Conservation (phyloP, 1,284 basidiomycete species). For the Trametes polyzona region DNA sequence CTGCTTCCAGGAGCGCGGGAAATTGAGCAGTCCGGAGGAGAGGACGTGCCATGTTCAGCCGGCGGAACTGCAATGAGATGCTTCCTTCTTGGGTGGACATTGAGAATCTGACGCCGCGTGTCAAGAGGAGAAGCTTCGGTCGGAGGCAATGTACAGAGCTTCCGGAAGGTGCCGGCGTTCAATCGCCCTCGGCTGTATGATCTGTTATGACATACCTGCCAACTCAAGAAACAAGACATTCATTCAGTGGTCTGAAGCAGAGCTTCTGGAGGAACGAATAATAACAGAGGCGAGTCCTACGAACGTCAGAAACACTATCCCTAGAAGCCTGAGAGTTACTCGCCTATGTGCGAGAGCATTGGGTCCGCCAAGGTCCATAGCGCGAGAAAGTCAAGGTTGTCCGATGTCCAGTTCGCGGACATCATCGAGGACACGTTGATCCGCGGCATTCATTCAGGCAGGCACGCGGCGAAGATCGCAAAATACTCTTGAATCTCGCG, state of each 20-base stretch:
- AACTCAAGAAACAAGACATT: too few species aligned
- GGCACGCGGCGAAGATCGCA: not conserved
- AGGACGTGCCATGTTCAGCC: not conserved
- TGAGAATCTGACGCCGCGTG: not conserved
- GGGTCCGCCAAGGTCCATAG: not conserved
- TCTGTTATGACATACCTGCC: too few species aligned
- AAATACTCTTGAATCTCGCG: not conserved
- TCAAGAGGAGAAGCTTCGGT: not conserved
- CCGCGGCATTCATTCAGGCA: not conserved
- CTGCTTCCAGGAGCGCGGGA: conserved; percentile 12
- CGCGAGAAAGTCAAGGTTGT: not conserved
- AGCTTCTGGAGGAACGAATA: too few species aligned
- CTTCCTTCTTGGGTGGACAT: not conserved
- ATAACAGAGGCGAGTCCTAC: too few species aligned
- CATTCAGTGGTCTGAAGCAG: too few species aligned
- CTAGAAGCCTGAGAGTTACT: not conserved
- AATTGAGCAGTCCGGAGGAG: not conserved
- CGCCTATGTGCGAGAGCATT: not conserved
- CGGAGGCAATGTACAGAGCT: not conserved
- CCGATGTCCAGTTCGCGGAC: not conserved
- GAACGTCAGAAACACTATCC: not conserved
- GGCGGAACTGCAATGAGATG: not conserved
- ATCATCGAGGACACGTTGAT: not conserved
- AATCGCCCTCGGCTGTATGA: too few species aligned
- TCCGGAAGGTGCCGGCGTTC: not conserved